Percentiles rank a stretch among this genome's conserved stretches.
These are phyloP conservation scores for Rhodocollybia butyracea DNA, from an alignment of 768 basidiomycete species.

Conservation along the genomic window DNA sequence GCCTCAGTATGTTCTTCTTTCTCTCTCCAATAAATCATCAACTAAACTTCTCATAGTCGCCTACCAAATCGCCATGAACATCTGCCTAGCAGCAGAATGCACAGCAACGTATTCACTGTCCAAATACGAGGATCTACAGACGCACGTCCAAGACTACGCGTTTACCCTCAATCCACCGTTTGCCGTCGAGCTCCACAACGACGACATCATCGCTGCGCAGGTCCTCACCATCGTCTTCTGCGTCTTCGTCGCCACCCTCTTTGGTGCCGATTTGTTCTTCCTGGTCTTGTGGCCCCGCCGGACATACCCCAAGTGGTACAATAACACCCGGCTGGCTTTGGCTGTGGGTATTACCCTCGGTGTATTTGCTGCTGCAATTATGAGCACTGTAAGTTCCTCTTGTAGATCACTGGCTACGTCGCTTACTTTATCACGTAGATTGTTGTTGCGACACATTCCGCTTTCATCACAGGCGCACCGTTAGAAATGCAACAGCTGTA, in stretches of 20 bases:
- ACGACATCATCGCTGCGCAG: conserved; percentile 26
- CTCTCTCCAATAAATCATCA: not conserved
- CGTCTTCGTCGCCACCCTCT: conserved; percentile 32
- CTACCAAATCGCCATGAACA: conserved; percentile 18
- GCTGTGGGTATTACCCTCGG: conserved; percentile 24
- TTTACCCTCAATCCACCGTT: not conserved
- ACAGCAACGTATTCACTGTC: conserved; percentile 33
- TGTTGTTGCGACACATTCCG: conserved; percentile 22
- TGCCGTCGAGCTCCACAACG: conserved; percentile 25
- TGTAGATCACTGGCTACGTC: not conserved
- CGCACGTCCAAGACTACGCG: conserved; percentile 21
- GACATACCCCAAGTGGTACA: conserved; percentile 29
- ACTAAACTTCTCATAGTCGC: not conserved
- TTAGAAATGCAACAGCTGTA: conserved; percentile 13
- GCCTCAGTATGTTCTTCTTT: not conserved
- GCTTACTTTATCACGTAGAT: conserved; percentile 15
- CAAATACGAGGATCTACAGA: conserved; percentile 30
- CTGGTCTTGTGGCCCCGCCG: conserved; percentile 30
- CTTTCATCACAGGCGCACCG: conserved; percentile 23
- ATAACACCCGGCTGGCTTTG: conserved; percentile 15
- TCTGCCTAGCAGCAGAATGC: conserved; percentile 31
- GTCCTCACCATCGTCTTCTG: conserved; percentile 30
- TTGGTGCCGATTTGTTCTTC: conserved; percentile 35
- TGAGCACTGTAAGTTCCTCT: conserved; percentile 26
- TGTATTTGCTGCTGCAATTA: conserved; percentile 23